Base-by-base conservation (phyloP, 805 yeast genomes). In the Saccharomycopsis javanensis region DNA sequence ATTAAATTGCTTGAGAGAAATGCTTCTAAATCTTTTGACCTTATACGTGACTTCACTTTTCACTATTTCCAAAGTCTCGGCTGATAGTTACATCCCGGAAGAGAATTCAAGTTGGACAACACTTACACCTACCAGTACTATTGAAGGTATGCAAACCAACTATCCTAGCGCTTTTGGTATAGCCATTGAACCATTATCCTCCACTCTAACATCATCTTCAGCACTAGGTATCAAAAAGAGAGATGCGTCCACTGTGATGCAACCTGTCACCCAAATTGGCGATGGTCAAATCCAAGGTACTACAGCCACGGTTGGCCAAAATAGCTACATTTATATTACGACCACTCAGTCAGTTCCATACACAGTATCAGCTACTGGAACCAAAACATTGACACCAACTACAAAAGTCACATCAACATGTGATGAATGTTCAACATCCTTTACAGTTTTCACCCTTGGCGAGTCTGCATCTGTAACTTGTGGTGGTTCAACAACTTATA, bases 51-150 rank as follows among this genome's bases (percentile, higher is more conserved):
- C 48, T 42, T 42, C 25, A 18, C 10, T 42, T 16, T 20, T 20
- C 3, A 7, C 25, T 42, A 8, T 20, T 23, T 15, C 48, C 1
- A 42, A 23, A 20, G 48, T 20, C 11, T 10, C 10, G 11, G n/a
- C n/a, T 8, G 48, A 25, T 1, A 20, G 15, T 57, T 79, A 79
- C 64, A 79, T 81, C 63, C 86, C 87, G 61, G 70, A 82, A 55
- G 85, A 79, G 60, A 81, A 84, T 64, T 56, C 60, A 8, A 16
- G 51, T 7, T 74, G 77, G 77, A 64, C 74, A 53, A 73, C 76
- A 58, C 64, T 74, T 64, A 74, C 75, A 15, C 77, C 78, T 64
- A 63, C 66, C 16, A 67, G 71, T 51, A 72, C 75, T 51, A 71
- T 68, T 65, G 56, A 66, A 27, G 69, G 70, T 57, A 76, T 73